phyloP scores from a whole-genome alignment of 495 filamentous ascomycete species.

The Paragyromitra xinjiangensis region DNA sequence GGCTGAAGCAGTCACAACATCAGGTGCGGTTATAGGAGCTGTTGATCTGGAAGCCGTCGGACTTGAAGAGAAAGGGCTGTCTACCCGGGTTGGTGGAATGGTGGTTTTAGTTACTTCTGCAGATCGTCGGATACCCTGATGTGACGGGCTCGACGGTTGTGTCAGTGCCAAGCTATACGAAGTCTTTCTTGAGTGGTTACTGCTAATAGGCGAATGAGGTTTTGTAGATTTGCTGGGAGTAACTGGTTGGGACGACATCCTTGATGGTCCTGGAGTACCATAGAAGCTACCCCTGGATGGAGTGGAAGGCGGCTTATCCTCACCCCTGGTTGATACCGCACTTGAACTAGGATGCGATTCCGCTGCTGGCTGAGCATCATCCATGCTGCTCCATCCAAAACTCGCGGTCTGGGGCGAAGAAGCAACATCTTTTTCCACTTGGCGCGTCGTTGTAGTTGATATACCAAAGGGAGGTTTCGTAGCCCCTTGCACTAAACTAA shows the following conservation, averaged over 20 bases:
- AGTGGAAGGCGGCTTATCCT: constrained; percentile 45
- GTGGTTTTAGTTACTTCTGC: constrained; percentile 28
- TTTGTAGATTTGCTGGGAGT: constrained; percentile 36
- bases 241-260: constrained; percentile 37
- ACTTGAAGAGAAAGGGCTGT: constrained; percentile 28
- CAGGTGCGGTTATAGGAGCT: constrained; percentile 4
- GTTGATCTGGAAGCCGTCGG: constrained; percentile 8
- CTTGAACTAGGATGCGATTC: constrained; percentile 37
- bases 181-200: constrained; percentile 35
- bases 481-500: constrained; percentile 7
- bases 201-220: constrained; percentile 36
- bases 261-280: constrained; percentile 20
- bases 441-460: constrained; percentile 17
- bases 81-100: constrained; percentile 12
- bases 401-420: constrained; percentile 36
- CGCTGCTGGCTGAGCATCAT: constrained; percentile 25
- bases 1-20: constrained; percentile 2
- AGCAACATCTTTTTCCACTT: constrained; percentile 14
- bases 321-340: constrained; percentile 21
- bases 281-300: constrained; percentile 31
- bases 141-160: constrained; percentile 41
- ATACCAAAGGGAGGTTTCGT: constrained; percentile 35
- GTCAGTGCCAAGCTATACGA: constrained; percentile 42
- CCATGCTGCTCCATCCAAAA: constrained; percentile 45
- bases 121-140: constrained; percentile 22